Evolutionary conservation across 495 filamentous ascomycete genomes (phyloP).

Genomic region (Trichocladium uniseriatum): DNA sequence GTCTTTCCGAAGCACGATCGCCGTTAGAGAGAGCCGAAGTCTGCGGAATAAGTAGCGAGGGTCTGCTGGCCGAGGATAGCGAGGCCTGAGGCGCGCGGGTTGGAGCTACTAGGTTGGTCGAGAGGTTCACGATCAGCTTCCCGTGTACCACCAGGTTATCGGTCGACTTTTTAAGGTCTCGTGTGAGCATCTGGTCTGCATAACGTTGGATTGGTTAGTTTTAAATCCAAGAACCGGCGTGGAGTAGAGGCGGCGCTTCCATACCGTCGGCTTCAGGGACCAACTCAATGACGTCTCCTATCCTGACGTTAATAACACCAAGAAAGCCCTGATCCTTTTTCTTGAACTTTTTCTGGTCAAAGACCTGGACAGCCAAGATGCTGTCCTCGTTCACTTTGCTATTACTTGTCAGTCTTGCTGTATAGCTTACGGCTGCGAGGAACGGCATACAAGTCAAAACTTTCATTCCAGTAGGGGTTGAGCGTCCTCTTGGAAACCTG

Average conservation of each 20-base stretch:
- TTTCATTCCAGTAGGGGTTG: slow-evolving; percentile 99
- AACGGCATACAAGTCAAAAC: slow-evolving; percentile 77
- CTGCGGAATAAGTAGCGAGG: slow-evolving; percentile 32
- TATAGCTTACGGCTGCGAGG: neutral
- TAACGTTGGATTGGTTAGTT: neutral
- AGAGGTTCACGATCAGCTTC: slow-evolving; percentile 91
- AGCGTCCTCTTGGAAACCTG: slow-evolving; percentile 92
- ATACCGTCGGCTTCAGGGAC: slow-evolving; percentile 84
- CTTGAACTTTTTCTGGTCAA: slow-evolving; percentile 99
- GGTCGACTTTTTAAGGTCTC: slow-evolving; percentile 94
- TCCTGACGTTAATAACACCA: slow-evolving; percentile 91
- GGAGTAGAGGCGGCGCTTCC: slow-evolving; percentile 18
- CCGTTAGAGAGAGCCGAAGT: slow-evolving; percentile 28
- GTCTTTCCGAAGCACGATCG: slow-evolving; percentile 29
- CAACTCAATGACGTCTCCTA: slow-evolving; percentile 87
- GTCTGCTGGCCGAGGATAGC: slow-evolving; percentile 31
- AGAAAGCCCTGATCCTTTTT: slow-evolving; percentile 99
- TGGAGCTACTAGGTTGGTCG: slow-evolving; percentile 64
- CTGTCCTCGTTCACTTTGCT: slow-evolving; percentile 87
- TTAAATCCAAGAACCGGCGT: slow-evolving; percentile 1
- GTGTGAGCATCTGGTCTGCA: slow-evolving; percentile 85
- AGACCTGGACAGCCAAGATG: slow-evolving; percentile 95
- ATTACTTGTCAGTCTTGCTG: slow-evolving; percentile 20
- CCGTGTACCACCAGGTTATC: slow-evolving; percentile 97
- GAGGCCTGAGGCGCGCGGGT: slow-evolving; percentile 21